These are phyloP conservation scores for Parietichytrium sp. DNA, from an alignment of 108 stramenopile genomes.

Conservation along the genomic window DNA sequence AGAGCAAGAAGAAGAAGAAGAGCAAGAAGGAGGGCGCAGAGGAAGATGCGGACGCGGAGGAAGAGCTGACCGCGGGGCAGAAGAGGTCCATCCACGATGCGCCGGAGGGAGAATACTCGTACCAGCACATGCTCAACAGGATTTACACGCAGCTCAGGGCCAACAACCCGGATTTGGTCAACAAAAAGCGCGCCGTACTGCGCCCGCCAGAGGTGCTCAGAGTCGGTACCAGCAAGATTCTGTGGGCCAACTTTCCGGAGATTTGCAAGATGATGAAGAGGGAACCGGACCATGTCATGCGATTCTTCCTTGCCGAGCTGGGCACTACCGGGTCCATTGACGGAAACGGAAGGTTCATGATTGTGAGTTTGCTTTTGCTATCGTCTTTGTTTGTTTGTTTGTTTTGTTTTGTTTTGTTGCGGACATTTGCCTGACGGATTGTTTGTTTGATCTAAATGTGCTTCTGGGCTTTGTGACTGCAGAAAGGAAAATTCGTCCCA, in stretches of 20 bases:
- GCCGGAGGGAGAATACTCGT: constrained; percentile 76
- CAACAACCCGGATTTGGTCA: constrained; percentile 92
- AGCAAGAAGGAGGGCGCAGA: constrained; percentile 8
- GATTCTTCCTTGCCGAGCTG: constrained; percentile 98
- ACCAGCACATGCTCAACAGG: constrained; percentile 81
- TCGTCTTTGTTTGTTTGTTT: no score
- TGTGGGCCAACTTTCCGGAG: constrained; percentile 98
- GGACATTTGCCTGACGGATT: no score
- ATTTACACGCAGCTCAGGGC: constrained; percentile 81
- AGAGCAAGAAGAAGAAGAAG: constrained; percentile 42
- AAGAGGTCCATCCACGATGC: constrained; percentile 64
- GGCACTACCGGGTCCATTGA: constrained; percentile 97
- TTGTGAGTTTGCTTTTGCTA: no score
- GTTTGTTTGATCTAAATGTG: constrained; percentile 9
- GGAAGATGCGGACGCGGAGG: constrained; percentile 47
- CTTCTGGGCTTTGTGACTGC: no score
- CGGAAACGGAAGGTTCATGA: constrained; percentile 94
- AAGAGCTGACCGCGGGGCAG: constrained; percentile 62
- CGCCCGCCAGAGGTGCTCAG: constrained; percentile 93
- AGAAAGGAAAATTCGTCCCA: constrained; percentile 89
- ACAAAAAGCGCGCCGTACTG: constrained; percentile 94
- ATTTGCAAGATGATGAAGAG: constrained; percentile 97
- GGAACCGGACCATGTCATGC: constrained; percentile 91
- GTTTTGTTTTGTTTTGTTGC: no score
- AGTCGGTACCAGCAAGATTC: constrained; percentile 88